Conservation (phyloP, 2,329 filamentous ascomycete genomes). For the Ceratocystis papillata region DNA sequence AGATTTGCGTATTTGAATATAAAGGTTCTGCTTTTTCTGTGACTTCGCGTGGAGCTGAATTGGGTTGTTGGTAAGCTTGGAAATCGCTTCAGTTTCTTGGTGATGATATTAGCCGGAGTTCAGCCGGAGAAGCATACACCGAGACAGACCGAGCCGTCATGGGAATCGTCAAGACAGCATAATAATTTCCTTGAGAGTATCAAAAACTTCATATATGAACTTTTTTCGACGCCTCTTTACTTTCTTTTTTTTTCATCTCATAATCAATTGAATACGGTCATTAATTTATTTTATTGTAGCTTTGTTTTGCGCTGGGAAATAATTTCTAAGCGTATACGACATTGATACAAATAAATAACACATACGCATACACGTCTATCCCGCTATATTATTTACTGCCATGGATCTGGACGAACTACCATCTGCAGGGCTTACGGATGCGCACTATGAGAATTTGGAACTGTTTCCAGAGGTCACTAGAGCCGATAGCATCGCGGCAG, state of each 20-base stretch:
- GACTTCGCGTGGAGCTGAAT: background rate
- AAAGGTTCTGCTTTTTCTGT: background rate
- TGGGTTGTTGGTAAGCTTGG: background rate
- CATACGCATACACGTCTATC: background rate
- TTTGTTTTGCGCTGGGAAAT: background rate
- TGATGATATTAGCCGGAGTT: slow-evolving; percentile 6
- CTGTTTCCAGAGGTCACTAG: slow-evolving; percentile 19
- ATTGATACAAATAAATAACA: background rate
- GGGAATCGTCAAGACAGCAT: background rate
- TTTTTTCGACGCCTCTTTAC: background rate
- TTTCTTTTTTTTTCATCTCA: background rate
- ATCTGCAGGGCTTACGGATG: slow-evolving; percentile 19
- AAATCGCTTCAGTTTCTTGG: slow-evolving; percentile 9
- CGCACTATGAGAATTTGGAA: slow-evolving; percentile 20
- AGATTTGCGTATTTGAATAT: background rate
- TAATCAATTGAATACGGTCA: background rate
- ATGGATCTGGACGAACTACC: slow-evolving; percentile 24
- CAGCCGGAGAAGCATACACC: background rate
- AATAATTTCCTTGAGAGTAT: background rate
- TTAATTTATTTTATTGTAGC: background rate
- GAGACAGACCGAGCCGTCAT: slow-evolving; percentile 20
- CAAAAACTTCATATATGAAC: background rate
- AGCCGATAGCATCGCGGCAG: slow-evolving; percentile 12
- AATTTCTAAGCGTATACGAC: background rate
- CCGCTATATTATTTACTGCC: background rate